These are phyloP conservation scores for Mortierella alpina DNA, from an alignment of 192 early-diverging fungal species.

Conservation along the genomic window DNA sequence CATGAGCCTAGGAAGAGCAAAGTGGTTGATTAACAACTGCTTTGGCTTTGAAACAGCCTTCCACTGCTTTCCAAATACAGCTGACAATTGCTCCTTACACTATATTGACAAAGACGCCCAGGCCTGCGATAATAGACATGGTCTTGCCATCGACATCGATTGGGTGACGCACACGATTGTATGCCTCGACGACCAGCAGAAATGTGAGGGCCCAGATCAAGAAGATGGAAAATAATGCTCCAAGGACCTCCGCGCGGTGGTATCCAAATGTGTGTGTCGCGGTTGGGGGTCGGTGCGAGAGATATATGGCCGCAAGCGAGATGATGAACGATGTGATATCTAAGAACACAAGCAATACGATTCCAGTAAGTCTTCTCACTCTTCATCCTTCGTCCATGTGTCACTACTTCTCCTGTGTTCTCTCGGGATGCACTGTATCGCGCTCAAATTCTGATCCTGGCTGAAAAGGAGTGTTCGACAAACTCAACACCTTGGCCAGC, in stretches of 20 bases:
- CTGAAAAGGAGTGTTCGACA: no score
- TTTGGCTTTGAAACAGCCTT: background rate
- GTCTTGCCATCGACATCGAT: conserved; percentile 71
- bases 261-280: conserved; percentile 78
- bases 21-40: conserved; percentile 1
- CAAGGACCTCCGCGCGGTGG: conserved; percentile 82
- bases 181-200: conserved; percentile 76
- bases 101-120: conserved; percentile 84
- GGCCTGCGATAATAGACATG: conserved; percentile 75
- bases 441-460: no score
- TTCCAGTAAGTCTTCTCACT: background rate
- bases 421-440: no score
- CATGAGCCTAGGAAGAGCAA: conserved; percentile 51
- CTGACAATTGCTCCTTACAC: conserved; percentile 55
- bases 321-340: conserved; percentile 53
- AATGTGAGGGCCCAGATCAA: conserved; percentile 83
- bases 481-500: no score
- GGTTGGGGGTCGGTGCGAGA: conserved; percentile 49
- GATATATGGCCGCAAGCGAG: conserved; percentile 49
- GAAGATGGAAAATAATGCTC: conserved; percentile 79
- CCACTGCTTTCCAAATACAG: no score
- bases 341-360: background rate
- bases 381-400: background rate
- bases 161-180: conserved; percentile 72
- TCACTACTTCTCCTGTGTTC: no score